Evolutionary conservation across 2,329 filamentous ascomycete genomes (phyloP).

Genomic region (Sordariomycetes sp.): DNA sequence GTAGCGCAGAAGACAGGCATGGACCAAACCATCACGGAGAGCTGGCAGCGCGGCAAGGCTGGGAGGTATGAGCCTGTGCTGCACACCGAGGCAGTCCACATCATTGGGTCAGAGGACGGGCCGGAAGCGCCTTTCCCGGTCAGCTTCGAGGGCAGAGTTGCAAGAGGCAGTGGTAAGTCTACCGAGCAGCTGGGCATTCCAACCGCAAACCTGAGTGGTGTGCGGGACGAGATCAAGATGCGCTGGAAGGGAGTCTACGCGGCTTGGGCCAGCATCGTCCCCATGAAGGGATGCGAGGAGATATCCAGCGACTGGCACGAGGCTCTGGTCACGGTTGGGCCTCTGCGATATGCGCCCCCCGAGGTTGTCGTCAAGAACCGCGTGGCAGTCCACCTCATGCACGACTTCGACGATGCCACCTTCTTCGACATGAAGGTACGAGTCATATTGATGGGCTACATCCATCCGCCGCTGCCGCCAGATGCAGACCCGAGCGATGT

Average conservation of each 20-base stretch:
- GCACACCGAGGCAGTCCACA: constrained; percentile 17
- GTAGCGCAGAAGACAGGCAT: constrained; percentile 14
- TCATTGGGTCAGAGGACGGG: constrained; percentile 40
- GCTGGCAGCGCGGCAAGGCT: constrained; percentile 26
- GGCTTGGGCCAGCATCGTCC: constrained; percentile 47
- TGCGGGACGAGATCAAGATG: constrained; percentile 42
- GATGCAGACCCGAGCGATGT: constrained; percentile 11
- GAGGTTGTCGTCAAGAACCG: constrained; percentile 37
- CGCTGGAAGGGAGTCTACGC: constrained; percentile 54
- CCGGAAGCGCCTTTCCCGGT: constrained; percentile 45
- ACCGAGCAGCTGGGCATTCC: constrained; percentile 34
- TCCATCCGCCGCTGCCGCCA: constrained; percentile 26
- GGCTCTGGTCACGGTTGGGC: constrained; percentile 46
- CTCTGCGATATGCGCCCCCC: constrained; percentile 33
- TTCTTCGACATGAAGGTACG: constrained; percentile 37
- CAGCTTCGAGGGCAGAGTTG: constrained; percentile 37
- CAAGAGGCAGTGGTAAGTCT: constrained; percentile 31
- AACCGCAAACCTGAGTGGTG: constrained; percentile 42
- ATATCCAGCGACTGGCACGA: constrained; percentile 44
- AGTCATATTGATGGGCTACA: constrained; percentile 50
- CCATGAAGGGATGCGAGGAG: constrained; percentile 17
- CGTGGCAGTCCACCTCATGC: constrained; percentile 44
- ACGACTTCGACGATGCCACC: constrained; percentile 32
- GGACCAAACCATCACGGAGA: constrained; percentile 16
- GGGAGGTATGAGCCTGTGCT: constrained; percentile 25